These are phyloP conservation scores for Chlorella sp. DNA, from an alignment of 139 green algal species.

Conservation along the genomic window DNA sequence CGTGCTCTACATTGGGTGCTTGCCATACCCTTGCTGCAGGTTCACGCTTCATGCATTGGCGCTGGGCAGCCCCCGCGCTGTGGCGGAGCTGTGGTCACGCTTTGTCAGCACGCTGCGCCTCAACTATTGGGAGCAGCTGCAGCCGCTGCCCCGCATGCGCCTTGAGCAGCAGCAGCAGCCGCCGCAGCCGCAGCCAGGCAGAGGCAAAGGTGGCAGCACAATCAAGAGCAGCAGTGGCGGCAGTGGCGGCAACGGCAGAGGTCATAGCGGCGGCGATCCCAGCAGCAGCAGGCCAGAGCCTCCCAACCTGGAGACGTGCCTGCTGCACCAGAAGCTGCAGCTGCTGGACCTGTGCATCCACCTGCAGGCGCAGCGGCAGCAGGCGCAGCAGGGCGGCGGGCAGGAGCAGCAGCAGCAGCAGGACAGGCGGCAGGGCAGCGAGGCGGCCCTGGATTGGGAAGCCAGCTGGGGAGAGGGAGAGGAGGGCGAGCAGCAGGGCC, in stretches of 20 bases:
- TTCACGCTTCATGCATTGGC: conserved; percentile 75
- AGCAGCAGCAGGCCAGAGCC: neutral
- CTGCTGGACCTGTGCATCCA: conserved; percentile 83
- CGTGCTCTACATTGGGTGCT: too few relatives aligned
- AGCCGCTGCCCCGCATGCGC: conserved; percentile 70
- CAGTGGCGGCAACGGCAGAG: neutral
- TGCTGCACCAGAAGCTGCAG: conserved; percentile 92
- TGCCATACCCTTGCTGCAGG: conserved; percentile 10
- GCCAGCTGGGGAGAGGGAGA: neutral
- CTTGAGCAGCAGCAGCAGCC: conserved; percentile 14
- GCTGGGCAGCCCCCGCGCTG: conserved; percentile 74
- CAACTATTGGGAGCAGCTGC: conserved; percentile 67
- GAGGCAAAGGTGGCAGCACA: neutral
- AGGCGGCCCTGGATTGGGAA: conserved; percentile 12
- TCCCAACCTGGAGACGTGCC: conserved; percentile 55
- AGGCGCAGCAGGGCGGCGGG: too few relatives aligned
- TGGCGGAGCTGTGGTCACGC: conserved; percentile 76
- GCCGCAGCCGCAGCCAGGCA: neutral
- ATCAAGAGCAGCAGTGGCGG: neutral
- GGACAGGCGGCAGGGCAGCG: neutral
- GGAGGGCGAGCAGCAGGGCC: neutral
- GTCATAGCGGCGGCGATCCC: conserved; percentile 8
- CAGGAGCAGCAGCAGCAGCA: conserved; percentile 5
- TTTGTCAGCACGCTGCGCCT: conserved; percentile 70
- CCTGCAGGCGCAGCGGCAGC: conserved; percentile 18